A percentile compares a stretch with the other conserved stretches of the same genome.
Conservation (phyloP, 176 grass and related monocot species). For the Cocos nucifera region DNA sequence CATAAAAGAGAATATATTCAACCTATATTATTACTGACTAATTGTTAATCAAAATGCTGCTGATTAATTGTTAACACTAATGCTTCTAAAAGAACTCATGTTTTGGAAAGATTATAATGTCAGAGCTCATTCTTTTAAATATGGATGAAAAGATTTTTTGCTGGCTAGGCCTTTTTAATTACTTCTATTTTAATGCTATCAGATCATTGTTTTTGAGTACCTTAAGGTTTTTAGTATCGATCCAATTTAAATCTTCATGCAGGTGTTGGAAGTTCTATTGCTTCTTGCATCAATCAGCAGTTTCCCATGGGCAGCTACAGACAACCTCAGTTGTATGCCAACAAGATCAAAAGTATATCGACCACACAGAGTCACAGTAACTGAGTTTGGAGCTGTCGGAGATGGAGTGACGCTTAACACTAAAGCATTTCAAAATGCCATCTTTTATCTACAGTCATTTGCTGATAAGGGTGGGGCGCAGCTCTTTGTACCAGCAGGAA, state of each 20-base stretch:
- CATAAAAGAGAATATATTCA: too few species aligned
- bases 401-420: conserved; percentile 84
- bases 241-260: conserved; percentile 15
- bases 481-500: conserved; percentile 90
- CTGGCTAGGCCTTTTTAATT: too few species aligned
- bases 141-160: too few species aligned
- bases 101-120: too few species aligned
- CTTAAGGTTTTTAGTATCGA: too few species aligned
- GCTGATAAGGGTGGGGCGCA: conserved; percentile 88
- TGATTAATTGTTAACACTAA: too few species aligned
- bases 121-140: too few species aligned
- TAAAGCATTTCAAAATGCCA: conserved; percentile 95
- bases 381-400: conserved; percentile 85
- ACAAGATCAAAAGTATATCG: conserved; percentile 61
- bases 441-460: conserved; percentile 97
- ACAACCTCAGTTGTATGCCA: conserved; percentile 44
- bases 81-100: too few species aligned
- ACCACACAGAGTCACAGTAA: conserved; percentile 89
- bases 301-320: conserved; percentile 26
- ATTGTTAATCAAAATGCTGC: too few species aligned
- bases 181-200: too few species aligned
- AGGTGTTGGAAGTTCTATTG: conserved; percentile 43
- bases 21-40: too few species aligned
- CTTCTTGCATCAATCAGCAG: conserved; percentile 32
- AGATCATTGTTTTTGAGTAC: too few species aligned